Base-by-base conservation (phyloP, 2,329 filamentous ascomycete species). In the Berkeleyomyces rouxiae region DNA sequence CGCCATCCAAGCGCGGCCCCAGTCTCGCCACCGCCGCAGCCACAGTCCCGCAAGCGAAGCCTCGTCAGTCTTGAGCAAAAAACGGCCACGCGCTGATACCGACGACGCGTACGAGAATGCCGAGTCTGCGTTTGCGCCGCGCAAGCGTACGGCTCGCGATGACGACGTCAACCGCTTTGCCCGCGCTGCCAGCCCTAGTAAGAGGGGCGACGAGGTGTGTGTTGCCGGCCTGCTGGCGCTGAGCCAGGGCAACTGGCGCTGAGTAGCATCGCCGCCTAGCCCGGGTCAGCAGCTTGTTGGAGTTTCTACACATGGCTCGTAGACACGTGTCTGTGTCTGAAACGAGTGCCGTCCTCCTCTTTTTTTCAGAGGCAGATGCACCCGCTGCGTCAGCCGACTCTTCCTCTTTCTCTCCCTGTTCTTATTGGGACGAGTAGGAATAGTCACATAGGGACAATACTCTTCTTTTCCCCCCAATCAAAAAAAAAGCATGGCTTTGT, bases 171-270 rank as follows among this genome's bases (percentile, higher is more conserved):
- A 86, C 66, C 78, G 77, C 3, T 91, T 92, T 72, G 91, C 93
- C 85, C 78, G 78, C 59, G 79, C 81, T 40, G 78, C 83, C 66
- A 83, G 82, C 70, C 84, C 83, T 7, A 85, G 85, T 70, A 89
- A 90, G 73, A 85, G 83, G 71, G 82, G 84, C 63, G 92, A 96
- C 70, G 78, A 95, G 72, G 90, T 95, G 70, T 95, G 90, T 70
- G 86, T 96, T 57, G 89, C 92, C 62, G 90, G 90, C n/a, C 74
- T 97, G 66, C 73, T 96, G 66, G 92, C 88, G 59, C 78, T 97
- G 55, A 95, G 90, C 69, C 88, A 95, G 74, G 92, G 91, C n/a
- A 89, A 89, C 70, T 96, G 91, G 90, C 61, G 61, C 61, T 66
- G 55, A 61, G 51, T 58, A 33, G 42, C 47, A 61, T 58, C 16